phyloP scores from a whole-genome alignment of 164 flowering plant species.

The Berberis vulgaris region DNA sequence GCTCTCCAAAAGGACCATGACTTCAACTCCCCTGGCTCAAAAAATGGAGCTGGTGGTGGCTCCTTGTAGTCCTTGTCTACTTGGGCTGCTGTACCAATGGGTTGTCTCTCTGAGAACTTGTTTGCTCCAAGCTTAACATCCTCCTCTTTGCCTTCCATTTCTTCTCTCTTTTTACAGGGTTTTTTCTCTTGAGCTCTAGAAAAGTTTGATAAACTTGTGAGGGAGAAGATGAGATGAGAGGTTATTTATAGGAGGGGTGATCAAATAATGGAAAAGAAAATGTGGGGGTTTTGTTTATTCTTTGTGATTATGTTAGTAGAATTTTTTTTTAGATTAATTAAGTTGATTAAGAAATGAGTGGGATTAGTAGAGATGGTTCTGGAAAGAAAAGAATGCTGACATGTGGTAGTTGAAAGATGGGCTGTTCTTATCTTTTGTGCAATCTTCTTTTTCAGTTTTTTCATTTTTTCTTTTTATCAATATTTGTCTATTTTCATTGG shows the following conservation, averaged over 20 bases:
- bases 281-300: neutral
- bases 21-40: slow-evolving; percentile 44
- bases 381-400: slow-evolving; percentile 5
- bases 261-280: neutral
- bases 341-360: too few relatives aligned
- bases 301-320: neutral
- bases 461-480: too few relatives aligned
- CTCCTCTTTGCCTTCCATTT: slow-evolving; percentile 48
- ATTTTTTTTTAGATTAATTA: neutral
- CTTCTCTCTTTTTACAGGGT: slow-evolving; percentile 1
- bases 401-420: slow-evolving; percentile 6
- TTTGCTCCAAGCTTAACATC: slow-evolving; percentile 57
- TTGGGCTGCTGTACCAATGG: slow-evolving; percentile 51
- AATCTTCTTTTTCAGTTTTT: too few relatives aligned
- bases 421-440: neutral
- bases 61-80: slow-evolving; percentile 57
- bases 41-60: slow-evolving; percentile 51
- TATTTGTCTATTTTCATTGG: too few relatives aligned
- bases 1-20: slow-evolving; percentile 65
- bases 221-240: neutral
- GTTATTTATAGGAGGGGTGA: slow-evolving; percentile 6
- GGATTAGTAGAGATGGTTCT: slow-evolving; percentile 4
- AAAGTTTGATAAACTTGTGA: neutral
- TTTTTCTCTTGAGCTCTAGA: neutral
- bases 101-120: slow-evolving; percentile 56